Evolutionary conservation across 768 basidiomycete species (phyloP).

Genomic region (Tricholoma bakamatsutake): DNA sequence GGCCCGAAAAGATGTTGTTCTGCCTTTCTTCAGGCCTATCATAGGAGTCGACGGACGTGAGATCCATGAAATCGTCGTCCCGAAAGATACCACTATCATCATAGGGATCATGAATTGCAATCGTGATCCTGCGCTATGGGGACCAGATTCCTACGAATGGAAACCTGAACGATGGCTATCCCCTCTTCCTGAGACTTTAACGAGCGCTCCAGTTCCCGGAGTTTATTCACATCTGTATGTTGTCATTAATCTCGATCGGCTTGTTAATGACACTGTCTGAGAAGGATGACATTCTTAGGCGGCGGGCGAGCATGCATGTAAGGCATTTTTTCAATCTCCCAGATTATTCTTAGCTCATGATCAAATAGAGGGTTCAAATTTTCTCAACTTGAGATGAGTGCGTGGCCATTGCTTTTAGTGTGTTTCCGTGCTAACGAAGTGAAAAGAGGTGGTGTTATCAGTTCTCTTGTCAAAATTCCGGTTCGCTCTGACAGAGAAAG

Average conservation of each 20-base stretch:
- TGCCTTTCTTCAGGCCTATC: constrained; percentile 38
- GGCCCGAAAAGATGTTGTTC: constrained; percentile 26
- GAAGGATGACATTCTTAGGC: constrained; percentile 39
- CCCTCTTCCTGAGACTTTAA: constrained; percentile 30
- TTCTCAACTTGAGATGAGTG: constrained; percentile 49
- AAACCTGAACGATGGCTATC: constrained; percentile 46
- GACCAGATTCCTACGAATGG: constrained; percentile 42
- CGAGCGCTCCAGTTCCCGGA: constrained; percentile 35
- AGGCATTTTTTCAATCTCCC: constrained; percentile 4
- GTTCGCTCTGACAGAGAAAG: constrained; percentile 19
- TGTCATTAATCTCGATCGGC: neutral
- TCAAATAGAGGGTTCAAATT: constrained; percentile 44
- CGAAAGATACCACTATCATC: constrained; percentile 31
- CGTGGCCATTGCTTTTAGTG: neutral
- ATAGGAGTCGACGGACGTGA: constrained; percentile 29
- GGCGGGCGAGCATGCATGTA: constrained; percentile 42
- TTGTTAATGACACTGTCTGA: neutral
- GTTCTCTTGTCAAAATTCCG: constrained; percentile 21
- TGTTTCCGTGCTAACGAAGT: neutral
- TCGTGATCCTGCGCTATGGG: constrained; percentile 38
- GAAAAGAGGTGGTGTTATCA: constrained; percentile 21
- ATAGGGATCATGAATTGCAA: constrained; percentile 34
- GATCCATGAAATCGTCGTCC: constrained; percentile 31
- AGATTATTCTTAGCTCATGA: neutral
- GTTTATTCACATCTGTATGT: constrained; percentile 37